Base-by-base conservation (phyloP, 768 basidiomycete species). In the Pisolithus marmoratus region DNA sequence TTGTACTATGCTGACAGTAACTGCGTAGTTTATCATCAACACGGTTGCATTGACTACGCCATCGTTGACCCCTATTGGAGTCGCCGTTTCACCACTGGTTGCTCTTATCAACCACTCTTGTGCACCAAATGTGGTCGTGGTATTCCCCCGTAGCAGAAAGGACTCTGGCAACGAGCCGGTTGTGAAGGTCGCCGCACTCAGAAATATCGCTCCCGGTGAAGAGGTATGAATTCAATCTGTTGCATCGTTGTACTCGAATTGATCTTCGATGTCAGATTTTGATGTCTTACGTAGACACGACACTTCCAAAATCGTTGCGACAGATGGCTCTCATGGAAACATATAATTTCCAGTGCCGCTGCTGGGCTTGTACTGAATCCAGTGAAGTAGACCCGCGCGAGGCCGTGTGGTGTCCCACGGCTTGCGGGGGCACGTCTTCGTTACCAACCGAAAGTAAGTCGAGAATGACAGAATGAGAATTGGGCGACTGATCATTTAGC, bases 31-130 rank as follows among this genome's bases (percentile, higher is more conserved):
- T 64, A 81, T 83, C 9, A 89, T 90, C 7, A 99, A 99, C 64
- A 86, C 95, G 0, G 89, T 97, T 62, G 87, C 94, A 0, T 70
- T 96, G 9, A 85, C 92, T 1, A 80, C 85, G 0, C 83, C 88
- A 0, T 78, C 87, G 4, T 72, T 98, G 15, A 78, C 81, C 2
- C 87, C 94, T 0, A 74, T 97, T 34, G 95, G 95, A 6, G 84
- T 85, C 2, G 82, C 86, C n/a, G 77, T 94, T 14, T 88, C 90
- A 1, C 94, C 94, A 0, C 60, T 79, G 0, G 70, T 85, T 4
- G 94, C 94, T 0, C 72, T 96, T 11, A 78, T 88, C 51, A 96
- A 96, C 62, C 94, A 97, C 62, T 88, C 87, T 0, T 94, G 93
- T 62, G 76, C 81, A 20, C 90, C 91, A 0, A 94, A 96, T 62